These are phyloP conservation scores for Lathyrus tuberosus DNA, from an alignment of 306 rosid genomes.

Conservation along the genomic window DNA sequence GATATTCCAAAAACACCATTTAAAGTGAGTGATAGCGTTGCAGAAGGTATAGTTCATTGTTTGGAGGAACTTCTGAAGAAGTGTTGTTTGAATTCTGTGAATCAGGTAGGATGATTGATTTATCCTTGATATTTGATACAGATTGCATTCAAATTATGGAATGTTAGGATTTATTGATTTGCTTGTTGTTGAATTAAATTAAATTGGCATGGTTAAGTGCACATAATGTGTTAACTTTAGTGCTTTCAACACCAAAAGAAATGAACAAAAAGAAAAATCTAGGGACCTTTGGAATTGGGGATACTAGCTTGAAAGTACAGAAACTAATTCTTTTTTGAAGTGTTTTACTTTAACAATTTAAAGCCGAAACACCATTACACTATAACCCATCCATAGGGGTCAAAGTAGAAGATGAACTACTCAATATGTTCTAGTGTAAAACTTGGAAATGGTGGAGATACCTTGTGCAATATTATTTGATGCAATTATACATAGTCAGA, in stretches of 20 bases:
- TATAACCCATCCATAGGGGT: neutral
- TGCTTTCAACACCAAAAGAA: conserved; percentile 23
- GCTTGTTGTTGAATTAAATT: conserved; percentile 6
- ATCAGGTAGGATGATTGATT: conserved; percentile 68
- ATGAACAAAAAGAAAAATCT: neutral
- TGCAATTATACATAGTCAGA: conserved; percentile 8
- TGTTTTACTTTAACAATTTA: conserved; percentile 26
- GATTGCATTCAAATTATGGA: conserved; percentile 18
- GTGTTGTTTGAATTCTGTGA: conserved; percentile 77
- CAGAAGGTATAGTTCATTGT: conserved; percentile 86
- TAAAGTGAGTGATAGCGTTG: conserved; percentile 72
- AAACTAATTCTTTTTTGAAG: neutral
- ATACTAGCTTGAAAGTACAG: neutral
- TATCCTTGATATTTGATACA: conserved; percentile 30
- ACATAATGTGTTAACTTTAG: neutral
- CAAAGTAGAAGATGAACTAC: conserved; percentile 5
- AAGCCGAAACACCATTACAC: neutral
- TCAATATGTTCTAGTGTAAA: conserved; percentile 23
- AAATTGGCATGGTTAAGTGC: conserved; percentile 6
- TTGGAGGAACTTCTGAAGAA: conserved; percentile 80
- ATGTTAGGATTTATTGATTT: neutral
- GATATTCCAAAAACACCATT: conserved; percentile 41
- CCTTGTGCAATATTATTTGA: conserved; percentile 2
- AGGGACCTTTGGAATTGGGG: neutral
- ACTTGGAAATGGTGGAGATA: neutral